Conservation (phyloP, 1,284 basidiomycete genomes). For the Cutaneotrichosporon sp. region DNA sequence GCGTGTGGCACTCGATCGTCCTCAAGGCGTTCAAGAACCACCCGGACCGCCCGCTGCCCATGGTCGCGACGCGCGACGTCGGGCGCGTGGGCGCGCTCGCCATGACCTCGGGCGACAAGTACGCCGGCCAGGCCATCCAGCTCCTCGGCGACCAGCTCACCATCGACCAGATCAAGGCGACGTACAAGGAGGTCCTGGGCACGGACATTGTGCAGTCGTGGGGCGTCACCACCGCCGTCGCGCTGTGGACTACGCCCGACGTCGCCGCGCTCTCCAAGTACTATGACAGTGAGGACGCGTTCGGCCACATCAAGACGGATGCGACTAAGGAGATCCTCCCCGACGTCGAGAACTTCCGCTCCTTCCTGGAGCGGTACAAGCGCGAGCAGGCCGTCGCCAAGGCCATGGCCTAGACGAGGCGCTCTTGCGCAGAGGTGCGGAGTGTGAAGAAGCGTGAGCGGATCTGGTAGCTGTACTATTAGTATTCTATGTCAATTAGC, state of each 20-base stretch:
- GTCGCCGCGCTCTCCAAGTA: slow-evolving; percentile 26
- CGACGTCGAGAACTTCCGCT: slow-evolving; percentile 29
- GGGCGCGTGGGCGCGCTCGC: slow-evolving; percentile 31
- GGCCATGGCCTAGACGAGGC: not conserved
- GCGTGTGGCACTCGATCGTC: slow-evolving; percentile 31
- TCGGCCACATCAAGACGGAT: slow-evolving; percentile 16
- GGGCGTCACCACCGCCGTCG: slow-evolving; percentile 18
- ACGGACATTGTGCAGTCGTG: slow-evolving; percentile 18
- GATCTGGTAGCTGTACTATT: not conserved
- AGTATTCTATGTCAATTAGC: not conserved
- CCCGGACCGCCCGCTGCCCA: slow-evolving; percentile 25
- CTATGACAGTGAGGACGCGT: slow-evolving; percentile 29
- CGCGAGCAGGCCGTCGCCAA: slow-evolving; percentile 12
- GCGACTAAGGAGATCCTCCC: slow-evolving; percentile 22
- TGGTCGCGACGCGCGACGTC: slow-evolving; percentile 30
- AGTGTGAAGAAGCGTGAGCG: not conserved
- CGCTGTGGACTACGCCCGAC: slow-evolving; percentile 16
- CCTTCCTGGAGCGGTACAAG: slow-evolving; percentile 36
- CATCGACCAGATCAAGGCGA: slow-evolving; percentile 25
- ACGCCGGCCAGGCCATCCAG: slow-evolving; percentile 13
- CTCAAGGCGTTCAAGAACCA: slow-evolving; percentile 29
- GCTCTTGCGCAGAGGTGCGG: too few species aligned
- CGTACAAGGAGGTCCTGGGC: slow-evolving; percentile 29
- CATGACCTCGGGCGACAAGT: slow-evolving; percentile 21
- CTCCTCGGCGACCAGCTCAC: slow-evolving; percentile 34